A percentile compares a stretch with the other conserved stretches of the same genome.
These are phyloP conservation scores for Cladophialophora bantiana DNA, from an alignment of 2,329 filamentous ascomycete genomes.

Conservation along the genomic window DNA sequence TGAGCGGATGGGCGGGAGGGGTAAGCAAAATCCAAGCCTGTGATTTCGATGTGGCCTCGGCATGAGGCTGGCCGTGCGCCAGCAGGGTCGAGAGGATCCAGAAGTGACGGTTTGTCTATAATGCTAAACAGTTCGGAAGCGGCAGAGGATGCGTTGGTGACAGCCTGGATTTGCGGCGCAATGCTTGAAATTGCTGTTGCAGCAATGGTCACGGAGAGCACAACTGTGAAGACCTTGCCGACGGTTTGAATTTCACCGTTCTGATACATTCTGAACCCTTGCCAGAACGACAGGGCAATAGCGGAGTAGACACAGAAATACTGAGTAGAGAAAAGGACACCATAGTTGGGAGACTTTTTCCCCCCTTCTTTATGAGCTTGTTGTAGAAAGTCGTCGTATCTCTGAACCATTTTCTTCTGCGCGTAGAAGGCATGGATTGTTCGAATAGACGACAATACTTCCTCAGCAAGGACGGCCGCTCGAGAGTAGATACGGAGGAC, in stretches of 20 bases:
- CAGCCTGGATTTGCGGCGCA: constrained; percentile 50
- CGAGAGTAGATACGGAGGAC: constrained; percentile 51
- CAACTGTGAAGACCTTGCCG: constrained; percentile 43
- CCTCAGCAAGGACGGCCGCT: constrained; percentile 58
- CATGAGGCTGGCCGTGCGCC: constrained; percentile 65
- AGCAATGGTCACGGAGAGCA: constrained; percentile 36
- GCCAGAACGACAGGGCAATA: constrained; percentile 64
- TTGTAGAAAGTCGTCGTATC: constrained; percentile 53
- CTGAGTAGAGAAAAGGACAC: constrained; percentile 52
- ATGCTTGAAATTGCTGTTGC: constrained; percentile 32
- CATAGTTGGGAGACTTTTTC: constrained; percentile 54
- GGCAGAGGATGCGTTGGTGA: constrained; percentile 53
- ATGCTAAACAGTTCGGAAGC: constrained; percentile 74
- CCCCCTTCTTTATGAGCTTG: constrained; percentile 54
- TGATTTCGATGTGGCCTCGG: constrained; percentile 63
- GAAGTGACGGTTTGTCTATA: constrained; percentile 84
- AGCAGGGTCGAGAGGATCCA: constrained; percentile 74
- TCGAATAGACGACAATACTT: constrained; percentile 58
- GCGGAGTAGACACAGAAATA: constrained; percentile 69
- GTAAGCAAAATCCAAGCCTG: constrained; percentile 73
- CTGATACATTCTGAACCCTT: constrained; percentile 44
- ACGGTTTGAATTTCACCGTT: constrained; percentile 42
- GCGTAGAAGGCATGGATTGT: constrained; percentile 60
- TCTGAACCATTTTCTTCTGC: constrained; percentile 50
- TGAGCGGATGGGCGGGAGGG: constrained; percentile 56